Evolutionary conservation across 139 green algal species (phyloP).

Genomic region (Micromonas pusilla): DNA sequence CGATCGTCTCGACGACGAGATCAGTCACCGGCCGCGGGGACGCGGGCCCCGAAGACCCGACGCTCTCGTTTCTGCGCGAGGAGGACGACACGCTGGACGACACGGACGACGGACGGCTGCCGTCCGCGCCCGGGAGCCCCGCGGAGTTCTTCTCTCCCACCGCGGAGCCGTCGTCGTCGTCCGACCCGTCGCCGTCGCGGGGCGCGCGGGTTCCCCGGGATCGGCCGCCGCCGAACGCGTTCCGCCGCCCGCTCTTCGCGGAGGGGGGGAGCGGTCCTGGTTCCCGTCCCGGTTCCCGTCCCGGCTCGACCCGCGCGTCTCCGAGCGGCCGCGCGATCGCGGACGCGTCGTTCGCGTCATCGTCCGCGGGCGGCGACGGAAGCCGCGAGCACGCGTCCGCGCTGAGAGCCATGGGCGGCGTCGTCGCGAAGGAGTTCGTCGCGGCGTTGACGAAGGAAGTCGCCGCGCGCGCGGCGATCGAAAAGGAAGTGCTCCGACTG

Average conservation of each 20-base stretch:
- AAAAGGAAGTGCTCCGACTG: neutral
- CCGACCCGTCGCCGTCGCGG: neutral
- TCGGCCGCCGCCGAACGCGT: neutral
- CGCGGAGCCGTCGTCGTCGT: too few relatives aligned
- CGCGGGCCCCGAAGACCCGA: neutral
- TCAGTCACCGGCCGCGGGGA: neutral
- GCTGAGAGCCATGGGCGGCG: neutral
- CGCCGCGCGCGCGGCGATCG: neutral
- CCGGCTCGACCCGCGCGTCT: too few relatives aligned
- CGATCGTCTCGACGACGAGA: too few relatives aligned
- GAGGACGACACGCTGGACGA: neutral
- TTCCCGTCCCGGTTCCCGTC: too few relatives aligned
- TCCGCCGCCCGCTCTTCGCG: too few relatives aligned
- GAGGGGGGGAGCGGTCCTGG: too few relatives aligned
- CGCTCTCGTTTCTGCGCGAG: neutral
- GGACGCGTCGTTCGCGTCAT: too few relatives aligned
- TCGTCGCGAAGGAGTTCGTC: neutral
- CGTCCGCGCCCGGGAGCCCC: neutral
- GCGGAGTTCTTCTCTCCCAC: neutral
- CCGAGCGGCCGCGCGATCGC: too few relatives aligned
- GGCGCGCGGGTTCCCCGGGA: neutral
- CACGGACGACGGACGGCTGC: neutral
- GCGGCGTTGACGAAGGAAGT: constrained; percentile 6
- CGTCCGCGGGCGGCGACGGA: neutral
- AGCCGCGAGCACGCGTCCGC: neutral